phyloP scores from a whole-genome alignment of 2,329 filamentous ascomycete genomes.

The Colletotrichum chlorophyti region DNA sequence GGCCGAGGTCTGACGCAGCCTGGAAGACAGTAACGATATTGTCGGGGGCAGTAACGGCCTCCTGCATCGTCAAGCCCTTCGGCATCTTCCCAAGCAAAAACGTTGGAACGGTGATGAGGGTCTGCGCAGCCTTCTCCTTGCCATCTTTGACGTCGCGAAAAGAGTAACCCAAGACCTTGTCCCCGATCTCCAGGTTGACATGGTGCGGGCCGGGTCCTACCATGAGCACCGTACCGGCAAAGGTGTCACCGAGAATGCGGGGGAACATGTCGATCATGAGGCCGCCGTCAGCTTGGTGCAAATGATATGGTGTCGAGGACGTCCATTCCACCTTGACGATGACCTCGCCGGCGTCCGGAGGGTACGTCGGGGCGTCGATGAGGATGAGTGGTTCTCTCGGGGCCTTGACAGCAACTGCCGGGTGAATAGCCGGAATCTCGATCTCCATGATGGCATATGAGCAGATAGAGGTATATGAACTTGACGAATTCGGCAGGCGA shows the following conservation, averaged over 20 bases:
- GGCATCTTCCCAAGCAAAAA: slow-evolving; percentile 56
- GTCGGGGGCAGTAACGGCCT: slow-evolving; percentile 61
- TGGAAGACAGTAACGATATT: slow-evolving; percentile 68
- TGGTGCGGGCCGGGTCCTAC: slow-evolving; percentile 45
- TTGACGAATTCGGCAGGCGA: no score
- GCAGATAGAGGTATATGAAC: no score
- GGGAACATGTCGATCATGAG: slow-evolving; percentile 57
- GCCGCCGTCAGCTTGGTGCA: slow-evolving; percentile 67
- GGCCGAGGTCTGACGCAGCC: slow-evolving; percentile 55
- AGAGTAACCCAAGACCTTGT: slow-evolving; percentile 63
- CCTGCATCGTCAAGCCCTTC: slow-evolving; percentile 44
- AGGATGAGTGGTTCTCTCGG: slow-evolving; percentile 33
- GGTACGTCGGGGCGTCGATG: slow-evolving; percentile 34
- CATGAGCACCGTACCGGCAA: slow-evolving; percentile 59
- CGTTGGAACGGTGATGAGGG: slow-evolving; percentile 58
- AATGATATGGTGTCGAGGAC: slow-evolving; percentile 65
- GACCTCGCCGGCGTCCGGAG: slow-evolving; percentile 53
- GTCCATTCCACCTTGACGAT: slow-evolving; percentile 63
- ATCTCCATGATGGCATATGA: slow-evolving; percentile 28
- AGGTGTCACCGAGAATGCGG: slow-evolving; percentile 56
- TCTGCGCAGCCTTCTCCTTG: slow-evolving; percentile 60
- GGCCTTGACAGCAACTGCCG: slow-evolving; percentile 33
- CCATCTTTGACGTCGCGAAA: slow-evolving; percentile 50
- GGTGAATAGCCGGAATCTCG: slow-evolving; percentile 34
- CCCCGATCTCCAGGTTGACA: slow-evolving; percentile 54